Percentiles rank a stretch among this genome's conserved stretches.
These are phyloP conservation scores for Cercophora samala DNA, from an alignment of 495 filamentous ascomycete genomes.

Conservation along the genomic window DNA sequence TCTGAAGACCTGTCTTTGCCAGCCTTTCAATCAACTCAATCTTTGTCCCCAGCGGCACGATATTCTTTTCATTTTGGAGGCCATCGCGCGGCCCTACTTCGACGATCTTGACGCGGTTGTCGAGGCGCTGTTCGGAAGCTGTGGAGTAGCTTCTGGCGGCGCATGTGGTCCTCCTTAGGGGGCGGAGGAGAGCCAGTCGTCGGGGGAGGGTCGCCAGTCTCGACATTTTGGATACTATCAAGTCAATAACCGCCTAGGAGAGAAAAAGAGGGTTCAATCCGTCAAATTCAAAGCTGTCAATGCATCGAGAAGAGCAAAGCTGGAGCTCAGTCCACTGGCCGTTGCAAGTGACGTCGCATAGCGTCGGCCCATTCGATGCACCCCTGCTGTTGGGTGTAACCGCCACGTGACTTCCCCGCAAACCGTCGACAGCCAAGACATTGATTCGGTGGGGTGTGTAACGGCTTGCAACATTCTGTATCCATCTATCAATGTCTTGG, in stretches of 20 bases:
- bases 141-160: slow-evolving; percentile 5
- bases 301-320: background rate
- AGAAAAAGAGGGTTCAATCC: background rate
- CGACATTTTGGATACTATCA: background rate
- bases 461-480: background rate
- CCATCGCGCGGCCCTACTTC: slow-evolving; percentile 95
- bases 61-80: slow-evolving; percentile 89
- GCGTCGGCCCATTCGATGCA: slow-evolving; percentile 19
- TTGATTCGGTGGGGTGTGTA: background rate
- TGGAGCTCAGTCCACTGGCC: background rate
- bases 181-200: background rate
- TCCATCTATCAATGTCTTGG: background rate
- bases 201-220: background rate
- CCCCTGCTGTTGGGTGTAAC: background rate
- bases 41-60: slow-evolving; percentile 77
- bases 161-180: background rate
- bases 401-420: background rate
- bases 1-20: slow-evolving; percentile 77
- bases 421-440: background rate
- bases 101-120: slow-evolving; percentile 63
- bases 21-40: slow-evolving; percentile 76
- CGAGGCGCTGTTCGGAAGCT: slow-evolving; percentile 25
- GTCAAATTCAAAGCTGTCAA: slow-evolving; percentile 1
- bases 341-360: slow-evolving; percentile 28
- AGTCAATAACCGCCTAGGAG: background rate